Evolutionary conservation across 345 rosid species (phyloP).

Genomic region (Eucalyptus dawsonii): DNA sequence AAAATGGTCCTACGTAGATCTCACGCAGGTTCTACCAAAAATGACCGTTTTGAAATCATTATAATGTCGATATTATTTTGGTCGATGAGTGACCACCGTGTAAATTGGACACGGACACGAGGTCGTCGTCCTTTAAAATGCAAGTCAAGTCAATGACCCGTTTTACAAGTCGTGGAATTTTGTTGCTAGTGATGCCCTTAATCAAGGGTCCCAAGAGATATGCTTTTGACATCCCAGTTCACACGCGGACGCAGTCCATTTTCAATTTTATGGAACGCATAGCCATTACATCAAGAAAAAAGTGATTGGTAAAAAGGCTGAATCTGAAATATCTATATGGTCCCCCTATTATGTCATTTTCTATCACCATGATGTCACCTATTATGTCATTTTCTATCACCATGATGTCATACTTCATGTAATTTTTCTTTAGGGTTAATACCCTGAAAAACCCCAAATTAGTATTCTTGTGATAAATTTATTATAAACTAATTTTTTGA

Average conservation of each 20-base stretch:
- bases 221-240: not conserved
- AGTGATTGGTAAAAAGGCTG: not conserved
- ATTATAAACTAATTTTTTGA: no score
- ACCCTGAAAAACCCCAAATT: fast-evolving
- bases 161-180: not conserved
- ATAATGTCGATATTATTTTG: not conserved
- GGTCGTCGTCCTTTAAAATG: not conserved
- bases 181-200: not conserved
- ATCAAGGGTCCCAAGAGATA: not conserved
- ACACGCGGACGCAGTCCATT: not conserved
- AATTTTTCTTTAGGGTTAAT: not conserved
- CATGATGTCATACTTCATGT: not conserved
- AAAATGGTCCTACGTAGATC: not conserved
- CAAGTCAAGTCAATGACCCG: not conserved
- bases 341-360: not conserved
- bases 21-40: fast-evolving
- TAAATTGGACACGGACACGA: not conserved
- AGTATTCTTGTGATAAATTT: fast-evolving
- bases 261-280: not conserved
- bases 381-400: not conserved
- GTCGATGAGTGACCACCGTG: no score
- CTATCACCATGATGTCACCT: not conserved
- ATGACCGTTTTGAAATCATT: not conserved
- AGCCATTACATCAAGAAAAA: not conserved
- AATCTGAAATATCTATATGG: not conserved